Evolutionary conservation across 805 yeast genomes (phyloP).

Genomic region (Yarrowia divulgata): DNA sequence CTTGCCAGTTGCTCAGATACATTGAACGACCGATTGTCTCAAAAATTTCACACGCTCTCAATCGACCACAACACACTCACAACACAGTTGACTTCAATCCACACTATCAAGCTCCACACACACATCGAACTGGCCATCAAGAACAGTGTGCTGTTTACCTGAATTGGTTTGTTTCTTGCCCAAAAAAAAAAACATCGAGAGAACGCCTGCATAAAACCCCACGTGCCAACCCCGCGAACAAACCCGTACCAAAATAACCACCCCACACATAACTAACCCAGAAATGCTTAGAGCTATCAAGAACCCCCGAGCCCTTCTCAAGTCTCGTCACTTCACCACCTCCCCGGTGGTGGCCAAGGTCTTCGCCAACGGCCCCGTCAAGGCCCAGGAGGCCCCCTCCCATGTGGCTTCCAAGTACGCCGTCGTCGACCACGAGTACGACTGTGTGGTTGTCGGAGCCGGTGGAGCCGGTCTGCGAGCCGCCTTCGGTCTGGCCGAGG

Average conservation of each 20-base stretch:
- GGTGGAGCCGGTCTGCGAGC: constrained; percentile 99
- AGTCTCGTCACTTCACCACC: constrained; percentile 47
- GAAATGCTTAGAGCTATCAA: constrained; percentile 40
- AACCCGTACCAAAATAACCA: too few relatives aligned
- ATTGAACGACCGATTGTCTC: not conserved
- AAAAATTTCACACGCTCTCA: not conserved
- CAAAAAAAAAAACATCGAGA: too few relatives aligned
- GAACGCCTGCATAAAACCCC: constrained; percentile 3
- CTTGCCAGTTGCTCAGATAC: not conserved
- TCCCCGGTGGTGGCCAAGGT: constrained; percentile 48
- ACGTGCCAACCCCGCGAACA: not conserved
- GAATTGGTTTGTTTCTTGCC: too few relatives aligned
- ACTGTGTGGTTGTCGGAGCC: constrained; percentile 97
- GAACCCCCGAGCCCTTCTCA: constrained; percentile 39
- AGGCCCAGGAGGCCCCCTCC: constrained; percentile 58
- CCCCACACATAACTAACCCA: constrained; percentile 15
- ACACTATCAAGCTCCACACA: not conserved
- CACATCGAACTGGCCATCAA: not conserved
- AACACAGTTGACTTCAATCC: too few relatives aligned
- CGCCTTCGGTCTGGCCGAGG: constrained; percentile 96
- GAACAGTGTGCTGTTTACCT: too few relatives aligned
- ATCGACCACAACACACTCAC: not conserved
- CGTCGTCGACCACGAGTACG: constrained; percentile 96
- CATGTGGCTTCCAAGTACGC: constrained; percentile 76
- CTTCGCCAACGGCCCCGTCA: constrained; percentile 51